Base-by-base conservation (phyloP, 2,329 filamentous ascomycete genomes). In the Microsporum ferrugineum region DNA sequence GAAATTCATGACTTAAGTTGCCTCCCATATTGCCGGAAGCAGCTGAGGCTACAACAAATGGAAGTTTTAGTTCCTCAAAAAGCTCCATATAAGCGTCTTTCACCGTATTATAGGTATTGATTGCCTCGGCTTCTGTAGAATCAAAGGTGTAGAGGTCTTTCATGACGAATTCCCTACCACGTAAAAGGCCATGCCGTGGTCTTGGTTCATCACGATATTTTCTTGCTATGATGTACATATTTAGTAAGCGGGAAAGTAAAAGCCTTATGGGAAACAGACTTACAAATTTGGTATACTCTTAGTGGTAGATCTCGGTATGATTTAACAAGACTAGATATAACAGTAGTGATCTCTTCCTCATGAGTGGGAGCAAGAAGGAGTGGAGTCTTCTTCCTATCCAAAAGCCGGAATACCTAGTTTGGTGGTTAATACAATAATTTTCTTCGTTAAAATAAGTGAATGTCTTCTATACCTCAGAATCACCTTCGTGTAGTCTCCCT, bases 91-190 rank as follows among this genome's bases (percentile, higher is more conserved):
- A 99, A 1, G 88, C 87, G 41, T 73, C 72, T 57, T 88, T 84
- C 2, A 96, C 90, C 47, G 85, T 76, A 5, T 83, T 75, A 67
- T 99, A 99, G 0, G 92, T 96, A 57, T 82, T 75, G n/a, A 91
- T 77, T 1, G 92, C 92, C n/a, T 82, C 77, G 31, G 82, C 75
- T 0, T 79, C 71, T 2, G 81, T 86, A 39, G 80, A 76, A 70
- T 99, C 94, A 70, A 99, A 99, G 0, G 91, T 96, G 72, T 99
- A 99, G 0, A 99, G 81, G 72, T 99, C 94, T 74, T 99, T 99
- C 94, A 99, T 99, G 67, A 90, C 76, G 68, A 99, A 99, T 70
- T 99, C 94, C 63, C 91, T 85, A 0, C 89, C 88, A 7, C 94
- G 85, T 6, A 99, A 78, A 1, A 99, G 79, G 10, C 94, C 94